Percentiles rank a stretch among this genome's conserved stretches.
phyloP scores from a whole-genome alignment of 805 yeast genomes.

The Saccharomycopsis fibuligera region DNA sequence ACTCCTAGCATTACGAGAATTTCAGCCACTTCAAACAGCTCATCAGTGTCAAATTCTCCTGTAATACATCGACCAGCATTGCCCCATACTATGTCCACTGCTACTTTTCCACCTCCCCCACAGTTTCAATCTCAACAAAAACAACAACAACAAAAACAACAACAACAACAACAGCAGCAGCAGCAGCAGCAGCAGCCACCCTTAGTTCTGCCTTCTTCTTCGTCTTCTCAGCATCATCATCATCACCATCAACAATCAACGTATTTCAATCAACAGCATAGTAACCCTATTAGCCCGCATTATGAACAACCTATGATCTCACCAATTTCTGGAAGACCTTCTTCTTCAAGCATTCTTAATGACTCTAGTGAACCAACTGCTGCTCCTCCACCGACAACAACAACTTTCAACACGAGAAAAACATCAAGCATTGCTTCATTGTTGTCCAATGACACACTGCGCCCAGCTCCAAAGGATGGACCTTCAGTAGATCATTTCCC shows the following conservation, averaged over 20 bases:
- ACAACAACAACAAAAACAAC: background rate
- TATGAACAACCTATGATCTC: no score
- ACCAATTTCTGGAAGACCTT: no score
- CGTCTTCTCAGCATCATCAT: no score
- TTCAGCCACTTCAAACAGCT: conserved; percentile 2
- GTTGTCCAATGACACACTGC: background rate
- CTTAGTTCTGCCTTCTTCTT: no score
- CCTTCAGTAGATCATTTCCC: no score
- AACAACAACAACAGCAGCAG: background rate
- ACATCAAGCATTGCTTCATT: conserved; percentile 2
- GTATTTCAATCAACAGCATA: no score
- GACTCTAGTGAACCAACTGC: no score
- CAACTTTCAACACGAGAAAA: background rate
- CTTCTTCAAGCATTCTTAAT: no score
- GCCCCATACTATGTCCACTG: background rate
- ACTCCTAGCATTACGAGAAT: conserved; percentile 30
- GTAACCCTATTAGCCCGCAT: no score
- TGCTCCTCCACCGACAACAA: no score
- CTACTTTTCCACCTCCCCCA: background rate
- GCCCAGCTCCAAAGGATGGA: no score
- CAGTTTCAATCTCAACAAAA: background rate
- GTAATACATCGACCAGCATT: conserved; percentile 1
- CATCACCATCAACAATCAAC: no score
- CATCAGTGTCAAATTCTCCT: conserved; percentile 9
- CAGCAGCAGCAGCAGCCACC: background rate